These are phyloP conservation scores for Lophium mytilinum DNA, from an alignment of 495 filamentous ascomycete species.

Conservation along the genomic window DNA sequence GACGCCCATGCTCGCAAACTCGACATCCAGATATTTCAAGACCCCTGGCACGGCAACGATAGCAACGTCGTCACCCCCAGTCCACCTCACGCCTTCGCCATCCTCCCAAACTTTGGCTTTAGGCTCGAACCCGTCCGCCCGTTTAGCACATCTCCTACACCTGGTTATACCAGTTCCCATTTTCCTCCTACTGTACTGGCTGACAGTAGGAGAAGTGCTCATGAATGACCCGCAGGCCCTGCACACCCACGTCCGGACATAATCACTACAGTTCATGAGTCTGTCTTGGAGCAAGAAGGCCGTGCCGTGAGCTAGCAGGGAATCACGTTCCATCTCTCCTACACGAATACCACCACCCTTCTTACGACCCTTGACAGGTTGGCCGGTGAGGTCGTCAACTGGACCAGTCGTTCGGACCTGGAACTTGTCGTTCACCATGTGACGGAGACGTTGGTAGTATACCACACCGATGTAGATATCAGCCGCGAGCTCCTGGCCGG, in stretches of 20 bases:
- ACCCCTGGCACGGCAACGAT: conserved; percentile 88
- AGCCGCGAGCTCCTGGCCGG: conserved; percentile 82
- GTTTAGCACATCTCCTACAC: conserved; percentile 73
- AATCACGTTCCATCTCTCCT: conserved; percentile 97
- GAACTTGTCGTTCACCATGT: conserved; percentile 99
- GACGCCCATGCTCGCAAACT: conserved; percentile 88
- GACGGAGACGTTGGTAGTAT: conserved; percentile 92
- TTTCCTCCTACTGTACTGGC: conserved; percentile 36
- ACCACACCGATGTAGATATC: conserved; percentile 96
- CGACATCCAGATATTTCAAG: conserved; percentile 86
- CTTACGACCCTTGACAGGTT: conserved; percentile 92
- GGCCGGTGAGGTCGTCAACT: conserved; percentile 78
- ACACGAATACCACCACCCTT: conserved; percentile 97
- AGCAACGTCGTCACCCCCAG: conserved; percentile 84
- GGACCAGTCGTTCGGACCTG: conserved; percentile 95
- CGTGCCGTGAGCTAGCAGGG: conserved; percentile 85
- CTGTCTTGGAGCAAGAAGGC: conserved; percentile 93
- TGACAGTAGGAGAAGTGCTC: conserved; percentile 68
- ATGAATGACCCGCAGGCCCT: conserved; percentile 80
- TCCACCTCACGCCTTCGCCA: conserved; percentile 67
- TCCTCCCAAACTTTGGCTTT: conserved; percentile 84
- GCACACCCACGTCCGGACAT: conserved; percentile 80
- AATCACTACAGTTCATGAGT: conserved; percentile 92
- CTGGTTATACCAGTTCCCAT: conserved; percentile 60
- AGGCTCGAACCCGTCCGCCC: conserved; percentile 43